These are phyloP conservation scores for Metrosideros polymorpha DNA, from an alignment of 441 rosid species.

Conservation along the genomic window DNA sequence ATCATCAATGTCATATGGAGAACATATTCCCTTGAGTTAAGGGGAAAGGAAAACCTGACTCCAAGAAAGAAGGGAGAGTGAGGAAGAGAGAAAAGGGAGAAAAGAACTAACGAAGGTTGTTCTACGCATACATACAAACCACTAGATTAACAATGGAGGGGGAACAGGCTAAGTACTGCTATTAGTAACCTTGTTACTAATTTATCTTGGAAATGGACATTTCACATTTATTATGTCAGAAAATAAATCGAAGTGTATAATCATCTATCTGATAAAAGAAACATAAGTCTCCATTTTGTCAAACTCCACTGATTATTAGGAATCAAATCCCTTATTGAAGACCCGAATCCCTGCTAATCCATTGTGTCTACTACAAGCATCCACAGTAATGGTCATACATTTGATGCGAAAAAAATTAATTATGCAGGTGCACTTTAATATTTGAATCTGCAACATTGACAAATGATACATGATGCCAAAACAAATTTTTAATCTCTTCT, in stretches of 20 bases:
- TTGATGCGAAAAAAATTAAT: not conserved
- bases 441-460: not conserved
- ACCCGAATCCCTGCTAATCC: not conserved
- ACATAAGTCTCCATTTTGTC: not conserved
- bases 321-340: not conserved
- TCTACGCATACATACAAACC: not conserved
- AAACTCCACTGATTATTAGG: not conserved
- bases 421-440: not conserved
- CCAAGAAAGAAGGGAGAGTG: not conserved
- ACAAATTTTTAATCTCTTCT: not conserved
- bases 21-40: not conserved
- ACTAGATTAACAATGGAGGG: not conserved
- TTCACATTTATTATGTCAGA: not conserved
- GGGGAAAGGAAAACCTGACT: not conserved
- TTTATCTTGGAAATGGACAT: not conserved
- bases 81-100: not conserved
- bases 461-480: not conserved
- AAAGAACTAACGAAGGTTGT: not conserved
- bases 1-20: not conserved
- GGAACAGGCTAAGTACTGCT: not conserved
- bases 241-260: not conserved
- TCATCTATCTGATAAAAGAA: not conserved
- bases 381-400: not conserved
- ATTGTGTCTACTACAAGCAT: not conserved
- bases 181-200: not conserved